A percentile compares a stretch with the other conserved stretches of the same genome.
These are phyloP conservation scores for Euphorbia lathyris DNA, from an alignment of 345 rosid species.

Conservation along the genomic window DNA sequence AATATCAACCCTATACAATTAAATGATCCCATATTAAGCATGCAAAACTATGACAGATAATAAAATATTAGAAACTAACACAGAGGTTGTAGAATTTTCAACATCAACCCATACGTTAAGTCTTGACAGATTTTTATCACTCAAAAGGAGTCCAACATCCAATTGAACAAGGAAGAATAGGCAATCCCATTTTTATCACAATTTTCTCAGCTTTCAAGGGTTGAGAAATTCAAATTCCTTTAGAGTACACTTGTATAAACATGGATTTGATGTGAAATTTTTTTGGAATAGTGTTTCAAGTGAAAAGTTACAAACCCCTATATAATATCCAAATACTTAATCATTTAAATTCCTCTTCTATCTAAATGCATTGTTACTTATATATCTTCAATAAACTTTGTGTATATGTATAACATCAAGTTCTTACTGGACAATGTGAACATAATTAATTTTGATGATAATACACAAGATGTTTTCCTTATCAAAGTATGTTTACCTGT, in stretches of 20 bases:
- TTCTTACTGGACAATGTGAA: neutral
- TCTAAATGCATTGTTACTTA: neutral
- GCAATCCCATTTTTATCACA: neutral
- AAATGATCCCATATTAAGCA: neutral
- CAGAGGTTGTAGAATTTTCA: neutral
- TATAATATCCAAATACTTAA: no score
- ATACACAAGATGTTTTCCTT: neutral
- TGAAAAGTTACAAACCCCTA: no score
- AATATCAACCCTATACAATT: neutral
- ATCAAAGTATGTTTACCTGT: slow-evolving; percentile 54
- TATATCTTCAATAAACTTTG: neutral
- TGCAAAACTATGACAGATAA: neutral
- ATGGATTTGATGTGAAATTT: no score
- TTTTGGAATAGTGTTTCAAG: no score
- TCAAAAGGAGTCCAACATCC: neutral
- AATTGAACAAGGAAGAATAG: neutral
- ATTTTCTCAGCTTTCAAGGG: neutral
- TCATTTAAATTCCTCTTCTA: no score
- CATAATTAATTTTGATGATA: neutral
- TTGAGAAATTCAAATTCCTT: neutral
- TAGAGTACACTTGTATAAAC: no score
- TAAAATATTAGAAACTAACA: neutral
- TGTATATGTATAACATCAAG: neutral
- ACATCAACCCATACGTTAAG: neutral
- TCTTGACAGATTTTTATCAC: neutral